phyloP scores from a whole-genome alignment of 2,329 filamentous ascomycete species.

The Monilinia fructicola region DNA sequence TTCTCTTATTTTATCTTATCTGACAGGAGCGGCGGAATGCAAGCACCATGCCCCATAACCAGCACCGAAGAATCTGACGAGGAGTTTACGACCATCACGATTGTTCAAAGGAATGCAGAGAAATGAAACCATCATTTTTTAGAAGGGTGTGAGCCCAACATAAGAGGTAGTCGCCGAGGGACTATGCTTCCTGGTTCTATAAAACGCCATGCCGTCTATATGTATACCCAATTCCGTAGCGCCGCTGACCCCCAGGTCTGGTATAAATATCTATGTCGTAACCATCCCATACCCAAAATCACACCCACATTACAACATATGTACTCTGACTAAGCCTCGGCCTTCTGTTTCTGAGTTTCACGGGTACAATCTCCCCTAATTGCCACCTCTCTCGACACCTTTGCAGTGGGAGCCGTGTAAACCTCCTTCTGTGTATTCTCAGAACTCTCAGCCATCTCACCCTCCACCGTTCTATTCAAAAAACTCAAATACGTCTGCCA shows the following conservation, averaged over 20 bases:
- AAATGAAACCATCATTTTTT: not conserved
- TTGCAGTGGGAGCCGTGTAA: not conserved
- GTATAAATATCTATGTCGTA: not conserved
- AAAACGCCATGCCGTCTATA: conserved; percentile 8
- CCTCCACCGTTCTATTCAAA: conserved; percentile 72
- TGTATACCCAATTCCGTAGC: conserved; percentile 1
- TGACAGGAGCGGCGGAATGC: no score
- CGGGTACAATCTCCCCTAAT: not conserved
- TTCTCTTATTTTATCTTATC: no score
- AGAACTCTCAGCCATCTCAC: conserved; percentile 40
- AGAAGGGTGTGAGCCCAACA: not conserved
- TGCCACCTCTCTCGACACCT: not conserved
- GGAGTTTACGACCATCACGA: not conserved
- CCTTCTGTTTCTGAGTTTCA: conserved; percentile 12
- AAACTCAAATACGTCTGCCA: conserved; percentile 92
- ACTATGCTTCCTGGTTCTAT: not conserved
- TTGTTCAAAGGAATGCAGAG: no score
- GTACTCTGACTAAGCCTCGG: not conserved
- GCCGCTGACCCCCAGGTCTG: not conserved
- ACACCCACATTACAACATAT: not conserved
- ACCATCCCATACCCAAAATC: not conserved
- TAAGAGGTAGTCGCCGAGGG: not conserved
- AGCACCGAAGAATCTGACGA: not conserved
- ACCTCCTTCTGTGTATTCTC: not conserved
- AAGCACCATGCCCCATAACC: not conserved